phyloP scores from a whole-genome alignment of 495 filamentous ascomycete species.

The Podospora tetraspora region DNA sequence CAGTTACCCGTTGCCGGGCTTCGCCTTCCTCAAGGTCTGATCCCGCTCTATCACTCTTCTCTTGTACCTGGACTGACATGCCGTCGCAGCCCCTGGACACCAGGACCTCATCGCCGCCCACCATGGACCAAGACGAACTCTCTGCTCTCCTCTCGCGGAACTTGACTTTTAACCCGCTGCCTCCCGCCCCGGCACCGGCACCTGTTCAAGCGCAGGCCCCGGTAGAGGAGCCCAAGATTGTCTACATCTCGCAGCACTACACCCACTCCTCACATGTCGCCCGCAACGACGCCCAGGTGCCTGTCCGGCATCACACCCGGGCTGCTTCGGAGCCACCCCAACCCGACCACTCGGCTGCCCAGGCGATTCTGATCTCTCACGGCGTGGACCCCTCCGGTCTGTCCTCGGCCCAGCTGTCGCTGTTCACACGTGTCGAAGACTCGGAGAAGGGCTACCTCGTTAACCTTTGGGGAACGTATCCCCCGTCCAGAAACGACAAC shows the following conservation, averaged over 20 bases:
- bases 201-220: constrained; percentile 31
- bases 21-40: background rate
- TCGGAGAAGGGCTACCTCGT: constrained; percentile 56
- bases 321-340: constrained; percentile 46
- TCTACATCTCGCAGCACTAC: constrained; percentile 71
- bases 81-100: constrained; percentile 10
- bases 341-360: constrained; percentile 38
- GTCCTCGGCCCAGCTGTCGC: constrained; percentile 52
- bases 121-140: constrained; percentile 61
- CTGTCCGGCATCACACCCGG: constrained; percentile 26
- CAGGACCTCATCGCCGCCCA: constrained; percentile 37
- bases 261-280: constrained; percentile 61
- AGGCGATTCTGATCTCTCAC: constrained; percentile 38
- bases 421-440: constrained; percentile 56
- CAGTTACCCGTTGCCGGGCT: background rate
- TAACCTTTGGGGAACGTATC: constrained; percentile 62
- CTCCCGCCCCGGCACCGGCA: constrained; percentile 24
- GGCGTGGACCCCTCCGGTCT: constrained; percentile 51
- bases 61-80: constrained; percentile 10
- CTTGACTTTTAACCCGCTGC: constrained; percentile 48
- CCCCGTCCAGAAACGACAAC: constrained; percentile 39
- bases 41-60: background rate
- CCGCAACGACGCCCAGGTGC: constrained; percentile 25
- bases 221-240: constrained; percentile 37
- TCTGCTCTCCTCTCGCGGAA: constrained; percentile 61